A percentile compares a stretch with the other conserved stretches of the same genome.
Conservation (phyloP, 768 basidiomycete species). For the Neoboletus brunneissimus region DNA sequence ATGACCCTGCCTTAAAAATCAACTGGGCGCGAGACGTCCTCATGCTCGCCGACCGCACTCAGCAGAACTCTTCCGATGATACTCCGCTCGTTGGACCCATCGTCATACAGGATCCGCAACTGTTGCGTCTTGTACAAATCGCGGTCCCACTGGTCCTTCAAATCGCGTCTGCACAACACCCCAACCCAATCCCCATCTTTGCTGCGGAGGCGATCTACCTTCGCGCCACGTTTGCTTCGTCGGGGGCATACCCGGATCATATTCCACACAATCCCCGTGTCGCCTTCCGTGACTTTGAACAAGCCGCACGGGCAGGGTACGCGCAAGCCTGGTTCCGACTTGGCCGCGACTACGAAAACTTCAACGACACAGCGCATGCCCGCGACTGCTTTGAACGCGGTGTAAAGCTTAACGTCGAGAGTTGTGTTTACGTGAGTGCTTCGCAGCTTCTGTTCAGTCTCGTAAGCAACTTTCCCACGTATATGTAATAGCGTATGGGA, state of each 20-base stretch:
- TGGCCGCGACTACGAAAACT: constrained; percentile 89
- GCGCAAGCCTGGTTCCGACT: constrained; percentile 87
- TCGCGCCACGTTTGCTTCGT: constrained; percentile 69
- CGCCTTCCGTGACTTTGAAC: constrained; percentile 90
- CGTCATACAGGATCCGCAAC: constrained; percentile 54
- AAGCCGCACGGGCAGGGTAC: constrained; percentile 74
- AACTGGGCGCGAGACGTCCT: constrained; percentile 84
- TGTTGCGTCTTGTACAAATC: constrained; percentile 56
- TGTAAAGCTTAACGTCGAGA: constrained; percentile 66
- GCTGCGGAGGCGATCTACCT: constrained; percentile 74
- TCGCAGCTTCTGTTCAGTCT: neutral
- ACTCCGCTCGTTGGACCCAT: constrained; percentile 48
- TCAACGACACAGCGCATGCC: constrained; percentile 70
- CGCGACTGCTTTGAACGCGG: constrained; percentile 87
- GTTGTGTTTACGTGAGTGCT: constrained; percentile 71
- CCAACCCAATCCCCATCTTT: constrained; percentile 39
- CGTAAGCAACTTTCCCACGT: constrained; percentile 4
- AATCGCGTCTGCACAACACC: constrained; percentile 40
- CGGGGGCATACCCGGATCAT: constrained; percentile 67
- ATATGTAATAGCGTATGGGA: constrained; percentile 67
- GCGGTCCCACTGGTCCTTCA: constrained; percentile 67
- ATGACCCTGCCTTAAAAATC: constrained; percentile 60
- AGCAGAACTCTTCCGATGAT: constrained; percentile 40
- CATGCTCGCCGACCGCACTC: constrained; percentile 64
- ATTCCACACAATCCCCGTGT: constrained; percentile 64